Evolutionary conservation across 1,139 yeast species (phyloP), one percentile per base, ranked within the genome.

Genomic region (Taphrina sp.): DNA sequence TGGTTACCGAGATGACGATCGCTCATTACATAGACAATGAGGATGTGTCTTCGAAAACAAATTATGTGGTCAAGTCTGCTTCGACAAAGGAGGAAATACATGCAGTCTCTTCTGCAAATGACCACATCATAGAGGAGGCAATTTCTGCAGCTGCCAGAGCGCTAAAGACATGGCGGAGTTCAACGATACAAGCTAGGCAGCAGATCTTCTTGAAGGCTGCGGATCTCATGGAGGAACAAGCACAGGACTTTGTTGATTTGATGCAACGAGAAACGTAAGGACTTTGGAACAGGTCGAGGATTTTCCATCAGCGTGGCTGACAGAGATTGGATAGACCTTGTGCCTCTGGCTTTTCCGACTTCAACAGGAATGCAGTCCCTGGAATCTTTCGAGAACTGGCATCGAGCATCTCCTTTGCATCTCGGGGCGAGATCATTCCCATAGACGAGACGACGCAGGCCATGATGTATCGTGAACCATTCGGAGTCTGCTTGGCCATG

Each of bases 401-500:
- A 26, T 7, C 10, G 7, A 26, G 10, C 10, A 7, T 26, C 7
- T 7, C 10, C 31, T 7, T 26, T 12, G 31, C 31, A 7, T 7
- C 12, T 7, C 31, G 31, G 31, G 31, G 31, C 7, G 31, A 26
- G 31, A 7, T 7, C 31, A 26, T 26, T 7, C 31, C 31, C 31
- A 26, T 26, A 12, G 31, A 12, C 7, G 31, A 49, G 17, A 29
- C 34, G 4, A 31, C 34, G 4, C 28, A 58, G 12, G 61, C 63
- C 0, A 52, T 73, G 20, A 66, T 69, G 0, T 58, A 69, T n/a
- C 68, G 67, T 35, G 71, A 70, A 37, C 79, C 80, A 1, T 62
- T 76, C 33, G 80, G 80, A 1, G 74, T 78, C 0, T 77, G 76
- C 1, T 64, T 76, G 36, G 69, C 79, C 2, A 71, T 76, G 3